These are phyloP conservation scores for Exophiala sideris DNA, from an alignment of 2,329 filamentous ascomycete genomes.

Conservation along the genomic window DNA sequence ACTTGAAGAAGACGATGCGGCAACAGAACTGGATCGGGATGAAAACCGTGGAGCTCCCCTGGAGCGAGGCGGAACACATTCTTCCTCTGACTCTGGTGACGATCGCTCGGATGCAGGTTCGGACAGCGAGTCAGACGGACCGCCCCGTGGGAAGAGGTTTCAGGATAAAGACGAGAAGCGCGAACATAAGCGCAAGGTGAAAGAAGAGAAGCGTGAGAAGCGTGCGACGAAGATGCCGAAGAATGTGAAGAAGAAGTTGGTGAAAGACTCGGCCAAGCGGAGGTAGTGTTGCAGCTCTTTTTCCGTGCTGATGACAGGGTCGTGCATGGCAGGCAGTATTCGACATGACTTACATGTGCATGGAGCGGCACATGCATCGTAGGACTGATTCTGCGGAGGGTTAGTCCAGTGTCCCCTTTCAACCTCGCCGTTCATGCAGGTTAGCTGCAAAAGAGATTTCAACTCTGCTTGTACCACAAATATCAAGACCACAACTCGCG, in stretches of 20 bases:
- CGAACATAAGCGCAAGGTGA: constrained; percentile 83
- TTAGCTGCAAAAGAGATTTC: no score
- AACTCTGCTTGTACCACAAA: no score
- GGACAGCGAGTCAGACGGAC: constrained; percentile 52
- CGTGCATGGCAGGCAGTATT: no score
- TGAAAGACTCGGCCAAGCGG: constrained; percentile 60
- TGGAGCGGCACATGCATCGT: no score
- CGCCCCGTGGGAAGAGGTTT: constrained; percentile 76
- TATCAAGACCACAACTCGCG: no score
- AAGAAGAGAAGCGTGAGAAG: constrained; percentile 93
- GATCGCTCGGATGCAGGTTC: constrained; percentile 35
- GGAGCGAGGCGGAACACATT: background rate
- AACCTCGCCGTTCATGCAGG: no score
- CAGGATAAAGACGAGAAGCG: constrained; percentile 90
- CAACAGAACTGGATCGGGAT: constrained; percentile 39
- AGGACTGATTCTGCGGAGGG: no score
- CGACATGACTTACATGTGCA: no score
- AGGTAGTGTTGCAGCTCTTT: constrained; percentile 8
- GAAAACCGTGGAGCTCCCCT: constrained; percentile 23
- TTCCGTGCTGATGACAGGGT: no score
- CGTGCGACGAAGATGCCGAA: constrained; percentile 95
- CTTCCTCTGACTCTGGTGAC: constrained; percentile 37
- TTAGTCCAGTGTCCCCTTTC: no score
- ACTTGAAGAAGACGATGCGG: constrained; percentile 36
- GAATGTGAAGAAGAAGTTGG: constrained; percentile 85